A percentile compares a stretch with the other conserved stretches of the same genome.
phyloP scores from a whole-genome alignment of 169 alveolate species.

The Plasmodium cynomolgi region DNA sequence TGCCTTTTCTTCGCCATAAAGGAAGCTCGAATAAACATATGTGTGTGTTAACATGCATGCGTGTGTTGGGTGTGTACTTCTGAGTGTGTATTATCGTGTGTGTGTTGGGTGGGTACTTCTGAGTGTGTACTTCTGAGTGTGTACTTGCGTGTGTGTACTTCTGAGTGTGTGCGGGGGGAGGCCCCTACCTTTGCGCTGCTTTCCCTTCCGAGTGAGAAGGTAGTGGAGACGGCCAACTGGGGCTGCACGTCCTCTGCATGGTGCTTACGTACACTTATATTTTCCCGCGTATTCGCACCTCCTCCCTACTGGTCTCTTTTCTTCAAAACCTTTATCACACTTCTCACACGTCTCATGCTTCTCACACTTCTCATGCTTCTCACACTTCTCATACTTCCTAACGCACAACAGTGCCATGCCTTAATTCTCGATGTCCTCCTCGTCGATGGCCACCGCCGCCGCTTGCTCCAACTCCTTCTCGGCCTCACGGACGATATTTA shows the following conservation, averaged over 20 bases:
- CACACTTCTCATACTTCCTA: too few species aligned
- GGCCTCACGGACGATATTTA: constrained; percentile 89
- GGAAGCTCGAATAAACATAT: neutral
- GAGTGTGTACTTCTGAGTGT: too few species aligned
- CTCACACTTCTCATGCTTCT: too few species aligned
- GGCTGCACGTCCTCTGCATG: neutral
- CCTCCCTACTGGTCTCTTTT: too few species aligned
- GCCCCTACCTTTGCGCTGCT: neutral
- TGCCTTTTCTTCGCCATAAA: neutral
- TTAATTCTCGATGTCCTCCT: constrained; percentile 83
- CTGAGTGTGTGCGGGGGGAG: neutral
- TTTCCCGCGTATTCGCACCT: neutral
- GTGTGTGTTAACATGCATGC: neutral
- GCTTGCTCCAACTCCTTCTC: constrained; percentile 93
- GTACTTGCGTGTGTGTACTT: too few species aligned
- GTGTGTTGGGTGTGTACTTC: too few species aligned
- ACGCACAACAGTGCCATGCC: neutral
- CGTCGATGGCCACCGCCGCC: constrained; percentile 93
- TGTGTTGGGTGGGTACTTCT: too few species aligned
- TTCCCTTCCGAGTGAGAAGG: neutral
- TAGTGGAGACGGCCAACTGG: neutral
- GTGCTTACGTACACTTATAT: neutral
- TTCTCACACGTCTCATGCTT: too few species aligned
- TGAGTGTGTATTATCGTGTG: too few species aligned
- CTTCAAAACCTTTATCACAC: neutral